These are phyloP conservation scores for Neocallimastix lanati DNA, from an alignment of 192 early-diverging fungal species.

Conservation along the genomic window DNA sequence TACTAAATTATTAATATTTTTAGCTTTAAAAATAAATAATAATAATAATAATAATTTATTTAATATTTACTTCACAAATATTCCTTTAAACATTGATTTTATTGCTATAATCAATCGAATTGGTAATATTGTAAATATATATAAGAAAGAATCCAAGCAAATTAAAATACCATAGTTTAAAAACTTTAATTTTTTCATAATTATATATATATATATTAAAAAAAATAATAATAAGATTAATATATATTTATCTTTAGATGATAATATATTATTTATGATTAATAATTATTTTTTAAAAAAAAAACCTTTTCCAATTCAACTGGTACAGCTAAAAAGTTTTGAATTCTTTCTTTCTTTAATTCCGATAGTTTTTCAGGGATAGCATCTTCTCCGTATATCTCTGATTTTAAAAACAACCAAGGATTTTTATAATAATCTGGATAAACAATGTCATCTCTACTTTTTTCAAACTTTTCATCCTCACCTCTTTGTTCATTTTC, in stretches of 20 bases:
- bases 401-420: neutral
- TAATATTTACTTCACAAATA: slow-evolving; percentile 13
- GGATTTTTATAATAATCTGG: neutral
- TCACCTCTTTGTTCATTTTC: neutral
- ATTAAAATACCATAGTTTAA: slow-evolving; percentile 79
- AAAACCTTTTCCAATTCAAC: slow-evolving; percentile 79
- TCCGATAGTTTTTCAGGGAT: slow-evolving; percentile 11
- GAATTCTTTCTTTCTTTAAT: slow-evolving; percentile 67
- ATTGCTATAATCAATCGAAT: slow-evolving; percentile 59
- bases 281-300: too few species aligned
- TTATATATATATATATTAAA: slow-evolving; percentile 1
- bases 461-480: neutral
- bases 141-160: slow-evolving; percentile 86
- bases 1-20: too few species aligned
- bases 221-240: neutral
- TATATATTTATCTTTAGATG: too few species aligned
- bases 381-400: neutral
- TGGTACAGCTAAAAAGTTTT: slow-evolving; percentile 79
- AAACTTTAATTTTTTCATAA: too few species aligned
- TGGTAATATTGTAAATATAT: slow-evolving; percentile 87
- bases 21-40: too few species aligned
- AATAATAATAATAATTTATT: neutral
- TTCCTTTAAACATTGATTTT: slow-evolving; percentile 14
- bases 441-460: neutral
- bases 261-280: too few species aligned